Percentiles rank a stretch among this genome's conserved stretches.
phyloP scores from a whole-genome alignment of 306 rosid genomes.

The Ormosia semicastrata region DNA sequence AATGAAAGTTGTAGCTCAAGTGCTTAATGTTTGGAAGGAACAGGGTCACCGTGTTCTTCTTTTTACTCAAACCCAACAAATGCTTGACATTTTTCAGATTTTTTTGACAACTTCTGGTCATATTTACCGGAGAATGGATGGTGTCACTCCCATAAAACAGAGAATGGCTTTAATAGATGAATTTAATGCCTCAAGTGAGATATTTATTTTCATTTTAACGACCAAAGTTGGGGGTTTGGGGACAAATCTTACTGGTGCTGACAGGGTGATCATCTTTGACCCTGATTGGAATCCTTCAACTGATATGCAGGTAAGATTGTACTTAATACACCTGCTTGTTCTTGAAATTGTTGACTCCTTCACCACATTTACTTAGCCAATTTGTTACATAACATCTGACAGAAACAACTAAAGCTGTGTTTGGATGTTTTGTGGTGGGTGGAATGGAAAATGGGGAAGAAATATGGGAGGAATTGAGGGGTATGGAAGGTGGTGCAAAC shows the following conservation, averaged over 20 bases:
- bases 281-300: slow-evolving; percentile 99
- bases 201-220: slow-evolving; percentile 85
- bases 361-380: slow-evolving; percentile 7
- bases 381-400: background rate
- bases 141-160: slow-evolving; percentile 82
- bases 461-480: background rate
- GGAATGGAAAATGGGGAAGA: background rate
- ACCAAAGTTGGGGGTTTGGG: slow-evolving; percentile 99
- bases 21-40: slow-evolving; percentile 94
- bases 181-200: slow-evolving; percentile 73
- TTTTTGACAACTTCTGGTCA: slow-evolving; percentile 59
- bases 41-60: slow-evolving; percentile 97
- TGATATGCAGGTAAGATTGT: slow-evolving; percentile 74
- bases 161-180: slow-evolving; percentile 99
- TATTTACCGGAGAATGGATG: slow-evolving; percentile 90
- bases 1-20: slow-evolving; percentile 93
- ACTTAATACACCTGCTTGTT: background rate
- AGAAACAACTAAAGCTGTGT: background rate
- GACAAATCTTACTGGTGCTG: slow-evolving; percentile 91
- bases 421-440: background rate
- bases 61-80: slow-evolving; percentile 89
- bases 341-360: slow-evolving; percentile 22
- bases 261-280: slow-evolving; percentile 91
- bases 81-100: slow-evolving; percentile 88
- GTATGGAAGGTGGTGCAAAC: background rate